A percentile compares a stretch with the other conserved stretches of the same genome.
Conservation (phyloP, 306 rosid species). For the Cicer yamashitae region DNA sequence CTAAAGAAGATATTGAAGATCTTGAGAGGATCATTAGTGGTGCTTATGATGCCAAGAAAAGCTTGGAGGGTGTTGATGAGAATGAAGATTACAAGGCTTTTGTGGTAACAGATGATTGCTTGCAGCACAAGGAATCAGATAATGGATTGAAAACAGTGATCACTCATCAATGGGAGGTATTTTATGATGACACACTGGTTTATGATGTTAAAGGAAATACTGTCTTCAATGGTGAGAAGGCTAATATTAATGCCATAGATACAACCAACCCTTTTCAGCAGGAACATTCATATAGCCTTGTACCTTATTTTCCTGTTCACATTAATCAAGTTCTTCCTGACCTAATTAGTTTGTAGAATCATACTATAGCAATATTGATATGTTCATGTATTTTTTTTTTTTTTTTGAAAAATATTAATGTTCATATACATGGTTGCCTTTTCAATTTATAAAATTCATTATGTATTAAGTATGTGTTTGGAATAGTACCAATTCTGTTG, state of each 20-base stretch:
- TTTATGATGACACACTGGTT: constrained; percentile 57
- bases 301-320: constrained; percentile 36
- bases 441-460: neutral
- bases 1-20: constrained; percentile 63
- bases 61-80: neutral
- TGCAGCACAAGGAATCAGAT: constrained; percentile 11
- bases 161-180: constrained; percentile 83
- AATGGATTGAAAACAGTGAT: constrained; percentile 62
- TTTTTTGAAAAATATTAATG: neutral
- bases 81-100: constrained; percentile 36
- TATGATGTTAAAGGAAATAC: constrained; percentile 15
- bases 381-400: neutral
- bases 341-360: constrained; percentile 70
- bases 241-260: neutral
- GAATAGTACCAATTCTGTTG: too few species aligned
- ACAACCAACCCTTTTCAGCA: constrained; percentile 52
- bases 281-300: constrained; percentile 34
- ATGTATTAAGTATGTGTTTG: neutral
- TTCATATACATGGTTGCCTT: neutral
- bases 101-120: constrained; percentile 33
- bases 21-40: constrained; percentile 61
- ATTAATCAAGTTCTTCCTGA: constrained; percentile 64
- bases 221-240: constrained; percentile 23
- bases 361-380: constrained; percentile 16
- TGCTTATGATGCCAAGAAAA: constrained; percentile 11